Evolutionary conservation across 1,139 yeast genomes (phyloP), one percentile per base, ranked within the genome.

Genomic region (Candida sp.): DNA sequence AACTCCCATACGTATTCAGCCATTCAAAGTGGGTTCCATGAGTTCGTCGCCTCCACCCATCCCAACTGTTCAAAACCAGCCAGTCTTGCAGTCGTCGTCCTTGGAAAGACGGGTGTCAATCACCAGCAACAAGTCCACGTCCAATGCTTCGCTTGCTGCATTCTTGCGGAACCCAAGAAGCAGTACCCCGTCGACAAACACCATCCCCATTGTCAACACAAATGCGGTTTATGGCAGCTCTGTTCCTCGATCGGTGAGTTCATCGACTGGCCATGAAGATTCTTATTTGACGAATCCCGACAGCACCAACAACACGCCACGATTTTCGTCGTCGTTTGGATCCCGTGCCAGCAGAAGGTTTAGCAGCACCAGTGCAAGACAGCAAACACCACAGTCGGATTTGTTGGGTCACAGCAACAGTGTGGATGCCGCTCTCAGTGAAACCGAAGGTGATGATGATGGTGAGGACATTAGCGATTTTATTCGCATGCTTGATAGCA

Each of bases 401-500:
- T 44, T 46, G 7, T 41, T 51, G 48, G 53, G 49, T 54, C 63
- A 26, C 57, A 59, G 50, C 55, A 61, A 49, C 54, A 61, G 65
- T 23, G 58, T 54, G 6, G 73, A 66, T 26, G 68, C 72, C 1
- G 78, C 80, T 5, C 60, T 70, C 39, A 74, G 78, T 56, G 80
- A 81, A 3, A 58, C 76, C 8, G 74, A 75, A 55, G 68, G 71
- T 27, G 92, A 86, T 57, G 92, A 89, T 52, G 97, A 75, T 55
- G 68, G 71, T 27, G 92, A 86, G 57, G 97, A 89, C 59, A 76
- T 92, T 28, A 83, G 88, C 51, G 91, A 88, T 49, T 93, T 93
- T 72, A 90, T 93, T 48, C 80, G 85, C 56, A 77, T 91, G 83
- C 82, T 93, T 46, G 98, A 94, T 58, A 84, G 88, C 47, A 83